Conservation (phyloP, 2,329 filamentous ascomycete genomes). For the Paraphaeosphaeria sporulosa region DNA sequence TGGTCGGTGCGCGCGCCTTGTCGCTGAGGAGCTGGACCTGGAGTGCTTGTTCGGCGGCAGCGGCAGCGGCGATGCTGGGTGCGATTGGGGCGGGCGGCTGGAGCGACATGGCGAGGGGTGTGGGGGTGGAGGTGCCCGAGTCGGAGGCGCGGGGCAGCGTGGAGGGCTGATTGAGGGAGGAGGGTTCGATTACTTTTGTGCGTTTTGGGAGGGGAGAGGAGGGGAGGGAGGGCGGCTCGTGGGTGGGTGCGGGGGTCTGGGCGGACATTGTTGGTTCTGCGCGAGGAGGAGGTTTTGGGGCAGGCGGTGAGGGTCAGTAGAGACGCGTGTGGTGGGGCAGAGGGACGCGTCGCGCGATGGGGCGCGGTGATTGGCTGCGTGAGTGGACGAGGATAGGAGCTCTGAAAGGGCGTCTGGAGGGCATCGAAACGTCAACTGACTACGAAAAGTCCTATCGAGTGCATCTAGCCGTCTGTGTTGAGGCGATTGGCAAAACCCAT, state of each 20-base stretch:
- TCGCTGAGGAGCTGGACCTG: conserved; percentile 88
- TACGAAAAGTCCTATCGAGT: too few relatives aligned
- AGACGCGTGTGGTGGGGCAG: conserved; percentile 7
- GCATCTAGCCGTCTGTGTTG: not conserved
- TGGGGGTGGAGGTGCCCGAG: conserved; percentile 46
- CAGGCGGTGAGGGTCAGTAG: conserved; percentile 8
- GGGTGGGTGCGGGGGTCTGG: conserved; percentile 36
- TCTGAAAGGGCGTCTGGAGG: not conserved
- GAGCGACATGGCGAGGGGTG: conserved; percentile 34
- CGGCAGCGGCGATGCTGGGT: conserved; percentile 31
- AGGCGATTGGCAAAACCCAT: not conserved
- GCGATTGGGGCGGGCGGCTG: conserved; percentile 35
- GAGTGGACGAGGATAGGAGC: conserved; percentile 10
- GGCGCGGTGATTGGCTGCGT: conserved; percentile 3
- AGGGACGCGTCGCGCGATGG: conserved; percentile 25
- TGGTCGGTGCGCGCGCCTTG: conserved; percentile 81
- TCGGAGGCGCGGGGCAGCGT: conserved; percentile 36
- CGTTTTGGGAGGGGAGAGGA: conserved; percentile 82
- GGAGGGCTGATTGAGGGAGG: conserved; percentile 38
- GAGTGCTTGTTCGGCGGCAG: conserved; percentile 61
- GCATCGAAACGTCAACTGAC: not conserved
- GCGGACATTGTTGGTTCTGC: conserved; percentile 17
- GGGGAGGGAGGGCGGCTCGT: conserved; percentile 64
- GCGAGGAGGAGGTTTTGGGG: not conserved
- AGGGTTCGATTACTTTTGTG: conserved; percentile 68